These are phyloP conservation scores for Aspergillus brasiliensis DNA, from an alignment of 2,329 filamentous ascomycete genomes.

Conservation along the genomic window DNA sequence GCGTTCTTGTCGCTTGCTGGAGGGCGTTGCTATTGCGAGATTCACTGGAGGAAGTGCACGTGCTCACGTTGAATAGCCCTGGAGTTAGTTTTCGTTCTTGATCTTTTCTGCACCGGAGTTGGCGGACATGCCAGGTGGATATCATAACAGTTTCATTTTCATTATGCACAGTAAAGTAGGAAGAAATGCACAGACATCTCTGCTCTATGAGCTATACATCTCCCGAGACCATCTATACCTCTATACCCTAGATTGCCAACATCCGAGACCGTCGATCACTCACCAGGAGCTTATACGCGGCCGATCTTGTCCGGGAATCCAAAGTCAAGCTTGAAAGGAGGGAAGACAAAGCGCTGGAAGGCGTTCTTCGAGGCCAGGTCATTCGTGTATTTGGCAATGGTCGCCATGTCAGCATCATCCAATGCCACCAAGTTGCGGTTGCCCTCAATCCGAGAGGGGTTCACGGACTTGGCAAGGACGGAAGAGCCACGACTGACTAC, in stretches of 20 bases:
- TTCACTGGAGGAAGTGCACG: not conserved
- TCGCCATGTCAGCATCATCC: slow-evolving; percentile 40
- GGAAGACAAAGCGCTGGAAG: slow-evolving; percentile 61
- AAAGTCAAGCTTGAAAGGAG: slow-evolving; percentile 68
- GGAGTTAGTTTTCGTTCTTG: not conserved
- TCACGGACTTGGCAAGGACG: slow-evolving; percentile 47
- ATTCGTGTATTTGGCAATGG: slow-evolving; percentile 41
- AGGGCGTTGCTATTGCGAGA: not conserved
- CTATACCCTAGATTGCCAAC: not conserved
- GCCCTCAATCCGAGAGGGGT: slow-evolving; percentile 43
- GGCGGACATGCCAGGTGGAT: not conserved
- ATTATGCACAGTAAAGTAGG: slow-evolving; percentile 5
- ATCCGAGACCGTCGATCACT: not conserved
- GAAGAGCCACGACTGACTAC: slow-evolving; percentile 43
- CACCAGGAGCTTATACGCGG: not conserved
- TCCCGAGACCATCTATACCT: not conserved
- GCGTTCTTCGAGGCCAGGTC: slow-evolving; percentile 35
- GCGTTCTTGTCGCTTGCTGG: not conserved
- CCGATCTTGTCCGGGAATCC: slow-evolving; percentile 69
- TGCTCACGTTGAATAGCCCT: not conserved
- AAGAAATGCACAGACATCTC: slow-evolving; percentile 1
- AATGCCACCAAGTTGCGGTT: slow-evolving; percentile 44
- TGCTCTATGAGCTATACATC: not conserved
- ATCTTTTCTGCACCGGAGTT: not conserved
- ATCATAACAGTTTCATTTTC: not conserved